Evolutionary conservation across 495 filamentous ascomycete genomes (phyloP), one percentile per base, ranked within the genome.

Genomic region (Podospora appendiculata): DNA sequence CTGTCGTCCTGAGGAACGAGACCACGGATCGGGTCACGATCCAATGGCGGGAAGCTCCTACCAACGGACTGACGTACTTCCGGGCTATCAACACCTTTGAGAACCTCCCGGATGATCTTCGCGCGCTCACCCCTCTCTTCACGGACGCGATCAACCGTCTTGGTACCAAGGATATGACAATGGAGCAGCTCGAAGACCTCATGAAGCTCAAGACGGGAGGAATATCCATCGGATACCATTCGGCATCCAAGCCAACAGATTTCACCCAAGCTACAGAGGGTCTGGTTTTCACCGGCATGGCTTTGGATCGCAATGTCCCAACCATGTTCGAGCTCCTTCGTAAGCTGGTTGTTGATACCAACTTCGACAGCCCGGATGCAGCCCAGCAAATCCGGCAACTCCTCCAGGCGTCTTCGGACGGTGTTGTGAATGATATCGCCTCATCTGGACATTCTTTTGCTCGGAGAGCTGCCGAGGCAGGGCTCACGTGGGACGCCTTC

Each of bases 171-270:
- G 79, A 84, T 51, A 86, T 83, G 73, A 81, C 87, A 0, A 96
- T 96, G 89, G 94, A 96, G 65, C 80, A 96, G 63, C 79, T 96
- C 41, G 93, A 98, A 65, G 93, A 96, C 64, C 70, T 89, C 40
- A 96, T 97, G 61, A 96, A 95, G 60, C 74, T 96, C 11, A 95
- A 95, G 69, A 98, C 92, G 6, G 93, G 93, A n/a, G 93, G 93
- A 11, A 78, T 98, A 11, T 85, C 80, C 9, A 83, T 89, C 19
- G 81, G 83, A 0, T 90, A 93, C 52, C 82, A 91, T 70, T 75
- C 87, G 18, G 79, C 87, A 1, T 80, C 91, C 0, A 87, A 82
- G 11, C 89, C 92, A 7, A 77, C 72, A 10, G 80, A 90, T 48
- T 78, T 90, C 42, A 76, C 75, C 4, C 71, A 78, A 53, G 85